Evolutionary conservation across 2,329 filamentous ascomycete species (phyloP).

Genomic region (Epichloe aotearoae): DNA sequence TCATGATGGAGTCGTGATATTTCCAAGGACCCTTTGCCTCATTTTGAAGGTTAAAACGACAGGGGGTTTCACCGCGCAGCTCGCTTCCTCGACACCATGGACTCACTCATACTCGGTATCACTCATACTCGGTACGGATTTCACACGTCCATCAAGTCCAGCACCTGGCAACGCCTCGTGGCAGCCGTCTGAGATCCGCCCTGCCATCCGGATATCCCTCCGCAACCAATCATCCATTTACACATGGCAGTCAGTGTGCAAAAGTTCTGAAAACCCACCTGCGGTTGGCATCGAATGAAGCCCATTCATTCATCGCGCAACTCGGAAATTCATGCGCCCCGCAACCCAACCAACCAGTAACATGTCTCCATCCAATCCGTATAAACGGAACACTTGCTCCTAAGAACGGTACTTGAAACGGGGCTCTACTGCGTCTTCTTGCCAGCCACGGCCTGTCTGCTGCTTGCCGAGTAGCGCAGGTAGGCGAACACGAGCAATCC

Average conservation of each 20-base stretch:
- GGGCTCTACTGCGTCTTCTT: slow-evolving; percentile 18
- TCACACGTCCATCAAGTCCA: not conserved
- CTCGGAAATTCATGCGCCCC: too few relatives aligned
- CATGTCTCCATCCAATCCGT: too few relatives aligned
- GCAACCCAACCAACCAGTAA: too few relatives aligned
- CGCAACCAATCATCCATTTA: slow-evolving; percentile 21
- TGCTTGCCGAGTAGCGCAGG: slow-evolving; percentile 20
- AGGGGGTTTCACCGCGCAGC: too few relatives aligned
- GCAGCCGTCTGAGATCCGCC: slow-evolving; percentile 23
- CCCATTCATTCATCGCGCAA: too few relatives aligned
- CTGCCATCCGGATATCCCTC: slow-evolving; percentile 30
- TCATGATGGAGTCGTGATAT: too few relatives aligned
- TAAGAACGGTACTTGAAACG: too few relatives aligned
- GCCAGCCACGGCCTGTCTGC: slow-evolving; percentile 12
- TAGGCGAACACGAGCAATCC: slow-evolving; percentile 21
- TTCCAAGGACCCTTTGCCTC: too few relatives aligned
- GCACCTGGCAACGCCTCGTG: slow-evolving; percentile 12
- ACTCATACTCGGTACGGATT: too few relatives aligned
- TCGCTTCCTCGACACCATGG: not conserved
- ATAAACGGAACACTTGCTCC: too few relatives aligned
- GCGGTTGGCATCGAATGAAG: slow-evolving; percentile 3
- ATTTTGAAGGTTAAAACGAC: too few relatives aligned
- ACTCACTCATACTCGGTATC: not conserved
- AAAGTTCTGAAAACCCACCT: slow-evolving; percentile 14
- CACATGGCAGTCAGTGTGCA: too few relatives aligned